Evolutionary conservation across 345 rosid genomes (phyloP).

Genomic region (Salix exigua): DNA sequence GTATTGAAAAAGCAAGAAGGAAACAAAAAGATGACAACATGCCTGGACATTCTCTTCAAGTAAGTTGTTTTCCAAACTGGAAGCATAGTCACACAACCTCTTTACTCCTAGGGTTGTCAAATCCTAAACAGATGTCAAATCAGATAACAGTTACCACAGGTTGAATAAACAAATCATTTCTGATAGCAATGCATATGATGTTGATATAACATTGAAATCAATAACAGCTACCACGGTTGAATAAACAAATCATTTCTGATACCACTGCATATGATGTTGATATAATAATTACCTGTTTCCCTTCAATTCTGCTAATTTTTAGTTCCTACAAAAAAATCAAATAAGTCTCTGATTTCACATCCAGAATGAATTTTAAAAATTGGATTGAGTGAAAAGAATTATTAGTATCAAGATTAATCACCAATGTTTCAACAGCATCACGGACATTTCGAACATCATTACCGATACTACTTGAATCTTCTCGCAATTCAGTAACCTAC

Average conservation of each 20-base stretch:
- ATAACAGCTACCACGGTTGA: conserved; percentile 12
- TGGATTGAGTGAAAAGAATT: background rate
- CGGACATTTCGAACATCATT: conserved; percentile 52
- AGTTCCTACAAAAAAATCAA: conserved; percentile 34
- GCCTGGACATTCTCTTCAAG: conserved; percentile 43
- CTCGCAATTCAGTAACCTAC: conserved; percentile 57
- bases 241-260: background rate
- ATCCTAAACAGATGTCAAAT: conserved; percentile 25
- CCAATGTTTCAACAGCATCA: conserved; percentile 71
- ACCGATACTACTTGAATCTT: conserved; percentile 40
- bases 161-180: background rate
- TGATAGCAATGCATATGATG: background rate
- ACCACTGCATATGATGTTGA: background rate
- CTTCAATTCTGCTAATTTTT: conserved; percentile 58
- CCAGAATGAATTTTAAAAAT: background rate
- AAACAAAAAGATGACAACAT: conserved; percentile 11
- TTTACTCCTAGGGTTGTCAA: conserved; percentile 41
- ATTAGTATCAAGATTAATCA: conserved; percentile 24
- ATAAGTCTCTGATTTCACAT: background rate
- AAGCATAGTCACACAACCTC: conserved; percentile 37
- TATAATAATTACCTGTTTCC: conserved; percentile 54
- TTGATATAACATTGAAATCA: background rate
- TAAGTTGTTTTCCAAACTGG: conserved; percentile 30
- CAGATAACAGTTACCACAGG: background rate
- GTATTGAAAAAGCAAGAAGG: background rate